Base-by-base conservation (phyloP, 352 stramenopile species). In the Peronospora farinosa region DNA sequence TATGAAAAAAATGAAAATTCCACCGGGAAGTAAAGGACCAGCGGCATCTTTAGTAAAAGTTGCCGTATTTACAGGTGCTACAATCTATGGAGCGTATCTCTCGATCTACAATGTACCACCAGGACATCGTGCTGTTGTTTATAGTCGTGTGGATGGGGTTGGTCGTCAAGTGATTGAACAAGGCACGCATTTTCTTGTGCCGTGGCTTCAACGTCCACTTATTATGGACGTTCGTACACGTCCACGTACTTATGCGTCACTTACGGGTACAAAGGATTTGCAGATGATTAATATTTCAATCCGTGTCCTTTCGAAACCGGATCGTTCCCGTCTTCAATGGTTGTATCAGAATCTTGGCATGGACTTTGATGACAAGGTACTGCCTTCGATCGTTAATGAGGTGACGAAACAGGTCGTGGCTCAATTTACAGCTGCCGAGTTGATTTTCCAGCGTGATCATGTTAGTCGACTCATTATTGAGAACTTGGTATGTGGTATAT, bases 231-330 rank as follows among this genome's bases (percentile, higher is more conserved):
- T 97, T 40, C 79, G 88, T 56, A 96, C 88, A 44, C 85, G 88
- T 51, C 94, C 95, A 17, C 90, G 92, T 63, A 98, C 96, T 56
- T 94, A 96, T 57, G 74, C 83, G 47, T 96, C 87, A 55, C 67
- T 95, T 15, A 95, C 85, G 54, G 88, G 88, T 61, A 95, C 82
- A 36, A 98, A 98, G 81, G 96, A 99, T 78, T 78, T 99, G 60
- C 96, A 99, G 79, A 99, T 99, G 95, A 97, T 99, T 55, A 98
- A 98, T 63, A 97, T 99, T 57, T 97, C 90, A 8, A 93, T 99
- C 63, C 95, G 96, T 93, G 96, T 99, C 44, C 85, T 99, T 56
- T 97, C 95, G 65, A 97, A 97, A 67, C 96, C 96, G 5, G 78
- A 98, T 76, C 82, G 85, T 15, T 67, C 69, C 40, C 72, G 93